Evolutionary conservation across 345 rosid genomes (phyloP), one percentile per base, ranked within the genome.

Genomic region (Bruguiera sexangula): DNA sequence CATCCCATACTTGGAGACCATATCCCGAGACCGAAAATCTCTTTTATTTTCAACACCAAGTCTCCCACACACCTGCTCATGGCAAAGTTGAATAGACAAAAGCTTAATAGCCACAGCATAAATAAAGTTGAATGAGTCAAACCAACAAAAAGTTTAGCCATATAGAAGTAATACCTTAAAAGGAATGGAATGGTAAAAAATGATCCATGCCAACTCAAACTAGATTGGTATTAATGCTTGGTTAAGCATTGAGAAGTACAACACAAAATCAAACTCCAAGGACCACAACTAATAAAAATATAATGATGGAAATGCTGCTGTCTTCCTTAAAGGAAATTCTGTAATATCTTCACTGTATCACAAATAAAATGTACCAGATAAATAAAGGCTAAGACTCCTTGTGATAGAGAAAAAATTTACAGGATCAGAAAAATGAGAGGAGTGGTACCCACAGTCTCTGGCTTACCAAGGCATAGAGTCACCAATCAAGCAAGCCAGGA

Each of bases 11-110:
- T 81, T 88, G 21, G 83, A 69, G 72, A 85, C 73, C 83, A 95
- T 82, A 79, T 81, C 89, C 70, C 76, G 67, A 71, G 88, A 73
- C 75, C 96, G 85, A 77, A 86, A 84, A 82, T 83, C 86, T 82
- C 74, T 88, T 78, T 92, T 95, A 80, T 87, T 88, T 73, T 86
- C 89, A 82, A 95, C 78, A 31, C 96, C 94, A 81, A 90, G 96
- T 82, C 88, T 90, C 67, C 79, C 87, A 60, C 88, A 86, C 24
- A 89, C 89, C 96, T 95, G 87, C 62, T 72, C 71, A 78, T 64
- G 64, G 73, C 26, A 69, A 70, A 59, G 37, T 62, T 53, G 68
- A 70, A 46, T 58, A n/a, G 48, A 22, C 61, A 48, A 56, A 72
- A 61, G 6, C 65, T 52, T 36, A 66, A n/a, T 15, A 51, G 22